Percentiles rank a stretch among this genome's conserved stretches.
Evolutionary conservation across 1,284 basidiomycete genomes (phyloP).

Genomic region (Earliella scabrosa): DNA sequence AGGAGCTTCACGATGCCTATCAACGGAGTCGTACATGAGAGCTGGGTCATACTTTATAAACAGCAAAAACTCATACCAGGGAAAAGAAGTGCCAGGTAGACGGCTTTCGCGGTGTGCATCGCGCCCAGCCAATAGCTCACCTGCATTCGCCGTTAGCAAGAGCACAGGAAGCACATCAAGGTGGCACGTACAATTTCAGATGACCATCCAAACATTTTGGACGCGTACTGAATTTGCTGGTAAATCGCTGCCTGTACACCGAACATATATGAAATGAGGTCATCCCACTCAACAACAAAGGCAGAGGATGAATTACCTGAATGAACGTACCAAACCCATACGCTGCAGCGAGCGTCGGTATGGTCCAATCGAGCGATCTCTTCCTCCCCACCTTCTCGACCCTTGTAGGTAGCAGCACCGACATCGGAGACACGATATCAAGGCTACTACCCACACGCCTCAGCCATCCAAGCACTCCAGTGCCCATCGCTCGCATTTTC

Average conservation of each 20-base stretch:
- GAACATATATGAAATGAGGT: conserved; percentile 42
- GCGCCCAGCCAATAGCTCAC: conserved; percentile 75
- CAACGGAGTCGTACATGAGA: too few relatives aligned
- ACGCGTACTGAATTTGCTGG: conserved; percentile 53
- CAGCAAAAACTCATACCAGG: conserved; percentile 66
- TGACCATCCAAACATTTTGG: conserved; percentile 68
- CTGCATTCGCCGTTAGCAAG: too few relatives aligned
- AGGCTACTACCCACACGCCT: conserved; percentile 33
- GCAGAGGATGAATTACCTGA: conserved; percentile 44
- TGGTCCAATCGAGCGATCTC: conserved; percentile 63
- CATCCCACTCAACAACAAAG: background rate
- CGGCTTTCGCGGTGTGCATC: conserved; percentile 57
- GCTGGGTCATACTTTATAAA: too few relatives aligned
- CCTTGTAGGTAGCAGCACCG: conserved; percentile 59
- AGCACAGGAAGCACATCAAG: too few relatives aligned
- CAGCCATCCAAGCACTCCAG: conserved; percentile 18
- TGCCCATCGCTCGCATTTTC: conserved; percentile 13
- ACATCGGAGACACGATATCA: conserved; percentile 59
- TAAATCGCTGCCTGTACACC: conserved; percentile 14
- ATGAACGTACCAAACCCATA: conserved; percentile 58
- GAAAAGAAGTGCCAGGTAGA: conserved; percentile 62
- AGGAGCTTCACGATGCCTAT: conserved; percentile 35
- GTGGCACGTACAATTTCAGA: conserved; percentile 60
- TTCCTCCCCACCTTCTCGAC: conserved; percentile 34
- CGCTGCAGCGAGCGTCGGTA: conserved; percentile 60